phyloP scores from a whole-genome alignment of 306 rosid species.

The Quercus rubra region DNA sequence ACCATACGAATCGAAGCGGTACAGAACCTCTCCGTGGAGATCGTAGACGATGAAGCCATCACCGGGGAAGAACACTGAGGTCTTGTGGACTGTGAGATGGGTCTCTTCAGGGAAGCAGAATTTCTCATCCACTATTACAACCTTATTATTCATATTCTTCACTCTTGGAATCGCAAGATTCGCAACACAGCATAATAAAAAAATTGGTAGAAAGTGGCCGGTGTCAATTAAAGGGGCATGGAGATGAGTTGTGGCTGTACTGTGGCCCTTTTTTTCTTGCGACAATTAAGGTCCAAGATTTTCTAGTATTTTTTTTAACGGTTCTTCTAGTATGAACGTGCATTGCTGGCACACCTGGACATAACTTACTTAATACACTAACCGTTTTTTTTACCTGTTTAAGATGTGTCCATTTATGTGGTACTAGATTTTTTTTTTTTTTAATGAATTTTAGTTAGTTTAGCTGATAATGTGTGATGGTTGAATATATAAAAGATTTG shows the following conservation, averaged over 20 bases:
- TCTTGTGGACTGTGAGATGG: conserved; percentile 30
- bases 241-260: too few species aligned
- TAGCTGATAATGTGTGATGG: accelerated
- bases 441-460: too few species aligned
- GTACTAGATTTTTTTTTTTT: too few species aligned
- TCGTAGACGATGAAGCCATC: conserved; percentile 31
- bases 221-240: too few species aligned
- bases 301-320: neutral
- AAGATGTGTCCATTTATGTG: too few species aligned
- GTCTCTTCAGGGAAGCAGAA: conserved; percentile 20
- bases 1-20: conserved; percentile 26
- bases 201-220: neutral
- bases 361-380: too few species aligned
- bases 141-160: conserved; percentile 9
- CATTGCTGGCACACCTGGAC: too few species aligned
- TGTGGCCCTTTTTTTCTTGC: neutral
- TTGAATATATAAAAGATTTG: too few species aligned
- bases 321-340: too few species aligned
- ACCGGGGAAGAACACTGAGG: conserved; percentile 28
- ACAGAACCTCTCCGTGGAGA: conserved; percentile 11
- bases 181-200: neutral
- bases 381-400: too few species aligned
- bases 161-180: neutral
- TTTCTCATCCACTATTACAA: conserved; percentile 13
- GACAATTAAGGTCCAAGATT: neutral